These are phyloP conservation scores for Holtermanniella nyarrowii DNA, from an alignment of 768 basidiomycete species.

Conservation along the genomic window DNA sequence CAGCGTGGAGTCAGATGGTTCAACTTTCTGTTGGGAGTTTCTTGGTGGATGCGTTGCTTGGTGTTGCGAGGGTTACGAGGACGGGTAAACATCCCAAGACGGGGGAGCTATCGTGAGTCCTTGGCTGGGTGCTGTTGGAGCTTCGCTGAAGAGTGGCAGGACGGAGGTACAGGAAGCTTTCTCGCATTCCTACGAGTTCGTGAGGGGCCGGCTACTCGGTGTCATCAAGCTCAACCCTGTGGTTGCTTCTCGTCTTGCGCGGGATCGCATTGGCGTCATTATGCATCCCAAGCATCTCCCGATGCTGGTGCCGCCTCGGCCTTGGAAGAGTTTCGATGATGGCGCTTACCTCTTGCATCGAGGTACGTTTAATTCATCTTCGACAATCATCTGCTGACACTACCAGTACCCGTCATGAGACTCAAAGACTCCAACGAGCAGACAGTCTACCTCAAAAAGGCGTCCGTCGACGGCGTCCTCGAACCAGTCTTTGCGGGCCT, in stretches of 20 bases:
- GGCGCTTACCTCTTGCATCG: conserved; percentile 77
- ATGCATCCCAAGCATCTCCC: conserved; percentile 90
- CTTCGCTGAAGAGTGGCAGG: conserved; percentile 40
- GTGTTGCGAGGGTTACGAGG: conserved; percentile 64
- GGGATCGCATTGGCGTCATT: conserved; percentile 57
- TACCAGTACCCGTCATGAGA: conserved; percentile 66
- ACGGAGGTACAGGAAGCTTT: conserved; percentile 80
- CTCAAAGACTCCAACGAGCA: conserved; percentile 86
- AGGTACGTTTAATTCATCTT: conserved; percentile 45
- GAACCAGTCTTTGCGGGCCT: conserved; percentile 80
- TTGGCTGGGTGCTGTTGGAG: not conserved
- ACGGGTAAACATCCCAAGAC: conserved; percentile 50
- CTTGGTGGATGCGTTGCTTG: conserved; percentile 72
- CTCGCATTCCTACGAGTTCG: conserved; percentile 80
- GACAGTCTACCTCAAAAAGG: conserved; percentile 61
- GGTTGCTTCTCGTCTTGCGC: conserved; percentile 65
- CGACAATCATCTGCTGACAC: conserved; percentile 2
- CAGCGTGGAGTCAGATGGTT: conserved; percentile 69
- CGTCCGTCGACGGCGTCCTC: conserved; percentile 61
- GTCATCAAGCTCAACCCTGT: conserved; percentile 76
- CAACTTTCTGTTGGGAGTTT: conserved; percentile 71
- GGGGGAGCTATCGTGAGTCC: conserved; percentile 53
- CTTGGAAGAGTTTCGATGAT: conserved; percentile 65
- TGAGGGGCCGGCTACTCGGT: conserved; percentile 89
- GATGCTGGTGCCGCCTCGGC: conserved; percentile 84